Evolutionary conservation across 2,329 filamentous ascomycete genomes (phyloP).

Genomic region (Myotisia sp.): DNA sequence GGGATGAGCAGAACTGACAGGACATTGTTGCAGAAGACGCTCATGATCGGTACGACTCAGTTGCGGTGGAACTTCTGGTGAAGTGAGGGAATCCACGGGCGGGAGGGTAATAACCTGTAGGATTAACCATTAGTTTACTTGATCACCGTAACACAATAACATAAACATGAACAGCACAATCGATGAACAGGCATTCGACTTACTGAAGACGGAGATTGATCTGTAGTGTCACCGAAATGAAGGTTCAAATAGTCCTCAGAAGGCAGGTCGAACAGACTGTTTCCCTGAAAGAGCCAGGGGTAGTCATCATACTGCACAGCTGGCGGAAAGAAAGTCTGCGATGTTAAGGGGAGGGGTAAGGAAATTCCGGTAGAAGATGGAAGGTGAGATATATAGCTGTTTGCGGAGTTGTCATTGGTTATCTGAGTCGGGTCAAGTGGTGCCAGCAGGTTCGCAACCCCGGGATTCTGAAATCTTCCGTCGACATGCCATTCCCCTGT

Average conservation of each 20-base stretch:
- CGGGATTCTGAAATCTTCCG: not conserved
- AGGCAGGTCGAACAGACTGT: slow-evolving; percentile 12
- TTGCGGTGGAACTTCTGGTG: slow-evolving; percentile 3
- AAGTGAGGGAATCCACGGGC: slow-evolving; percentile 4
- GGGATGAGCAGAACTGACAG: too few relatives aligned
- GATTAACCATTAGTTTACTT: too few relatives aligned
- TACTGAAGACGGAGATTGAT: slow-evolving; percentile 3
- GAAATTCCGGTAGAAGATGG: slow-evolving; percentile 1
- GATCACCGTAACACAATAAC: too few relatives aligned
- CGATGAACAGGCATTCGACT: too few relatives aligned
- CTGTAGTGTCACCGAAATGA: slow-evolving; percentile 10
- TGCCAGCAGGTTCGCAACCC: too few relatives aligned
- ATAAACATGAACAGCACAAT: too few relatives aligned
- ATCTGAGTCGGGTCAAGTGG: too few relatives aligned
- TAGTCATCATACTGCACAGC: slow-evolving; percentile 8
- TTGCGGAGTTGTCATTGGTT: too few relatives aligned
- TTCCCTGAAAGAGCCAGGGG: slow-evolving; percentile 11
- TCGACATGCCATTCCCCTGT: slow-evolving; percentile 4
- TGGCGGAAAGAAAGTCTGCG: slow-evolving; percentile 6
- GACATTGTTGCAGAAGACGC: slow-evolving; percentile 9
- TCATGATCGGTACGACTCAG: slow-evolving; percentile 10
- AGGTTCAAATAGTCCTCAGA: slow-evolving; percentile 13
- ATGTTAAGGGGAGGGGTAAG: slow-evolving; percentile 1
- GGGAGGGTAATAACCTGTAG: slow-evolving; percentile 8
- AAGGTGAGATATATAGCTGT: not conserved